A percentile compares a stretch with the other conserved stretches of the same genome.
Conservation (phyloP, 148 eudicot genomes). For the Euryodendron excelsum region DNA sequence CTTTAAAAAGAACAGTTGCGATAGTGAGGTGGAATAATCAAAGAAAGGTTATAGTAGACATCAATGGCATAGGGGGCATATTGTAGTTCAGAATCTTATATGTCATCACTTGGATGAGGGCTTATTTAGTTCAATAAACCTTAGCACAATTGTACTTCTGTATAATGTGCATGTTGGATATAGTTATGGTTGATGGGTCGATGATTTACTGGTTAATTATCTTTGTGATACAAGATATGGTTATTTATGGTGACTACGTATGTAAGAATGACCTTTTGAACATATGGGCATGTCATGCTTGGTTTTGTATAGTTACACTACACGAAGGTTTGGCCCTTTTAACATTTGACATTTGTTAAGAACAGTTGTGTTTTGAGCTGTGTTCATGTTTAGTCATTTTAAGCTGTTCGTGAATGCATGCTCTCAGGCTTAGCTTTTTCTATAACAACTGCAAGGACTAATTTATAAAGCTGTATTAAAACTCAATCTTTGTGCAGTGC, state of each 20-base stretch:
- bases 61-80: no score
- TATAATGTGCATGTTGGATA: neutral
- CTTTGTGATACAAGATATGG: neutral
- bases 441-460: neutral
- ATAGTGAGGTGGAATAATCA: neutral
- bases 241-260: neutral
- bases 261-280: neutral
- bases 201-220: neutral
- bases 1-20: neutral
- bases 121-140: neutral
- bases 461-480: neutral
- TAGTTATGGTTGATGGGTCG: neutral
- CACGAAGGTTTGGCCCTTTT: neutral
- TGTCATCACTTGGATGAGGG: no score
- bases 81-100: no score
- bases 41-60: neutral
- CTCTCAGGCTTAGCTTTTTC: neutral
- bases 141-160: no score
- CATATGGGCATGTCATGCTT: neutral
- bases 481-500: constrained; percentile 30
- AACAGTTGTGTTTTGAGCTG: neutral
- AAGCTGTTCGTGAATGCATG: neutral
- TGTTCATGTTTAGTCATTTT: neutral
- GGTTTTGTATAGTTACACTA: neutral
- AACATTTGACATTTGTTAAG: neutral